Conservation (phyloP, 441 rosid species). For the Croton setiger region DNA sequence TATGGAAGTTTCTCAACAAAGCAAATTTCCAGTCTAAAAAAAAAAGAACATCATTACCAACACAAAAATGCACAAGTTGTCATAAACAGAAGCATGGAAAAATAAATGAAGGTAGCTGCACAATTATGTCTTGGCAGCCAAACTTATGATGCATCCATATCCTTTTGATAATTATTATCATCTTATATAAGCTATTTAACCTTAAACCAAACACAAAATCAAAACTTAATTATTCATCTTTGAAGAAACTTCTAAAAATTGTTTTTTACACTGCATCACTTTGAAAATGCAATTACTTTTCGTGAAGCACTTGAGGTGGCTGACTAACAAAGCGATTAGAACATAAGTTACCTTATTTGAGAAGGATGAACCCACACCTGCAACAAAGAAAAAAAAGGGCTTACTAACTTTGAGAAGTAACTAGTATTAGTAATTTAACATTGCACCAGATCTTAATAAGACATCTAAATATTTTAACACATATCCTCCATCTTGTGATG, state of each 20-base stretch:
- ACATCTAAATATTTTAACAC: not conserved
- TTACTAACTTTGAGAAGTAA: conserved; percentile 14
- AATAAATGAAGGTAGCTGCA: not conserved
- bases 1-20: not conserved
- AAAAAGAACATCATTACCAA: not conserved
- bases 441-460: not conserved
- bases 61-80: not conserved
- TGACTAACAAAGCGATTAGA: conserved; percentile 1
- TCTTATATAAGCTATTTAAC: not conserved
- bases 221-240: not conserved
- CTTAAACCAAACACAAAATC: not conserved
- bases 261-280: not conserved
- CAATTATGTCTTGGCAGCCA: not conserved
- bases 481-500: not conserved
- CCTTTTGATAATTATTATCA: not conserved
- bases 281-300: not conserved
- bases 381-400: conserved; percentile 31
- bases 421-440: not conserved
- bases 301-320: not conserved
- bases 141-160: not conserved
- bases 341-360: conserved; percentile 45
- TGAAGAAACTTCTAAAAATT: not conserved
- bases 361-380: conserved; percentile 51
- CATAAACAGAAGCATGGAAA: not conserved
- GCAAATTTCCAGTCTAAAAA: not conserved